Percentiles rank a stretch among this genome's conserved stretches.
phyloP scores from a whole-genome alignment of 2,329 filamentous ascomycete species.

The Monosporascus cannonballus region DNA sequence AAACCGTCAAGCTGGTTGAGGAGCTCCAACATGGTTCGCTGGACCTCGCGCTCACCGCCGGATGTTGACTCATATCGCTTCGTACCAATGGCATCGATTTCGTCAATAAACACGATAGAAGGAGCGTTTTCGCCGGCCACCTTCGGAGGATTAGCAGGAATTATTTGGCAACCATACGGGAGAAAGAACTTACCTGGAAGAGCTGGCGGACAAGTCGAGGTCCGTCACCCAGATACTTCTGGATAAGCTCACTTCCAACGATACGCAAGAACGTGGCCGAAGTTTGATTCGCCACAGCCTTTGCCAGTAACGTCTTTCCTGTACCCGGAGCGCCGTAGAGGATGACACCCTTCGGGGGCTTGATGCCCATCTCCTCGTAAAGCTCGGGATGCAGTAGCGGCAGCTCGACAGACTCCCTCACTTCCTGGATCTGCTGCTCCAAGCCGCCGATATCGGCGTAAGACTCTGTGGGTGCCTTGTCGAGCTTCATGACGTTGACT shows the following conservation, averaged over 20 bases:
- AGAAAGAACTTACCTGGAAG: constrained; percentile 58
- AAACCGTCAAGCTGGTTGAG: constrained; percentile 98
- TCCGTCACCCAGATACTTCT: constrained; percentile 97
- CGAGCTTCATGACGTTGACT: constrained; percentile 98
- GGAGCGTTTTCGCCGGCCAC: constrained; percentile 94
- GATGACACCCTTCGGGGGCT: constrained; percentile 98
- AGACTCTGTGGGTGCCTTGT: constrained; percentile 96
- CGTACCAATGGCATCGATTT: constrained; percentile 97
- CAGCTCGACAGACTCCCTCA: constrained; percentile 92
- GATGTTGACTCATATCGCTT: constrained; percentile 98
- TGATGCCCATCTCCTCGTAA: constrained; percentile 99
- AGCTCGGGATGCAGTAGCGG: constrained; percentile 92
- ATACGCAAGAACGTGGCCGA: constrained; percentile 97
- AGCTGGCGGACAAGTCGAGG: constrained; percentile 92
- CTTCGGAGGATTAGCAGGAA: constrained; percentile 34
- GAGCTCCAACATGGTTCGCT: constrained; percentile 96
- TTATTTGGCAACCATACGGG: neutral
- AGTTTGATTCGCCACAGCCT: constrained; percentile 98
- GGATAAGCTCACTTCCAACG: constrained; percentile 93
- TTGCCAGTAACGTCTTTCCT: constrained; percentile 91
- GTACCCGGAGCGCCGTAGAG: constrained; percentile 96
- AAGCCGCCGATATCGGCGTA: constrained; percentile 98
- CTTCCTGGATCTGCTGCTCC: constrained; percentile 93
- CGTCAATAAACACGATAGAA: constrained; percentile 97
- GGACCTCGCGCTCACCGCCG: constrained; percentile 93